Evolutionary conservation across 306 rosid genomes (phyloP), one percentile per base, ranked within the genome.

Genomic region (Trifolium repens): DNA sequence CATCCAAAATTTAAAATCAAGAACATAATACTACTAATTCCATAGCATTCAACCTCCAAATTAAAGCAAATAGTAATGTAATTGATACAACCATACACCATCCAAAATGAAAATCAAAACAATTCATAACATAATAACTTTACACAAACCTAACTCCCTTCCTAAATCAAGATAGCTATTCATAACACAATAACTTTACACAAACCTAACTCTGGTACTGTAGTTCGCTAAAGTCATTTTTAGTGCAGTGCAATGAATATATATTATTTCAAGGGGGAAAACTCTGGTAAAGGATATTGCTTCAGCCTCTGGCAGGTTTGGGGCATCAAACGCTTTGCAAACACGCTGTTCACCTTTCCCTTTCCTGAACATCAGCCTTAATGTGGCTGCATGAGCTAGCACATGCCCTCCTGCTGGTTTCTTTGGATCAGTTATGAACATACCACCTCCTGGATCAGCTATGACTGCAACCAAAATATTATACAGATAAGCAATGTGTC

Each of bases 371-470:
- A 87, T 90, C 77, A 94, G 75, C 82, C 97, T 90, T 67, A 94
- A 69, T 37, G 99, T 94, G 57, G 93, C 96, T 16, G 96, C 99
- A 83, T 94, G 99, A 65, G 97, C 99, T 40, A 94, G 90, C 60
- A 90, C 99, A 61, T 94, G 96, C 52, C 97, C 97, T 75, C 96
- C 97, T 0, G 99, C 99, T 15, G 97, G 99, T 78, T 94, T 94
- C 85, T 94, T 94, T 32, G 97, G 97, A 83, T 94, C 99, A 59
- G 93, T 84, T 69, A 94, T 90, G 76, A 94, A 94, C 74, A 94
- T 79, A 37, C 97, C 97, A 10, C 97, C 98, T 69, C 97, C 96
- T 3, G 98, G 97, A 82, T 94, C 98, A 52, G 98, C 85, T 46
- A 91, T 89, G 34, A 94, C 98, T 94, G 98, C 93, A 90, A 59